Base-by-base conservation (phyloP, 2,329 filamentous ascomycete species). In the Canariomyces notabilis region DNA sequence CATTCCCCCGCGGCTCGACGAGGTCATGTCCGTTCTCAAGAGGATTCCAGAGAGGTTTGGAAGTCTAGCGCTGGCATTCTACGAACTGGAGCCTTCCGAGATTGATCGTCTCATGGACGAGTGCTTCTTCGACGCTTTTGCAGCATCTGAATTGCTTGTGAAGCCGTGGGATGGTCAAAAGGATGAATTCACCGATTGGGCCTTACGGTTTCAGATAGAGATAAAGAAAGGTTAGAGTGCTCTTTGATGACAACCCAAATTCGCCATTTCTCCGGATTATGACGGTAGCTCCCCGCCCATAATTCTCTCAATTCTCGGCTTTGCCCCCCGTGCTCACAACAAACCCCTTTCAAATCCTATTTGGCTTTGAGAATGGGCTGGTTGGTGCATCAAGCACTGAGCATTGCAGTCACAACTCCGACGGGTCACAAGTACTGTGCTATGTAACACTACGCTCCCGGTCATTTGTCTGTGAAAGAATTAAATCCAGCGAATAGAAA, bases 111-210 rank as follows among this genome's bases (percentile, higher is more conserved):
- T 67, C 18, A 74, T 88, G 68, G 71, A 77, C 4, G 69, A 74
- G 33, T 83, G 82, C 56, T 80, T 82, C 49, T 67, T 70, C 1
- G 75, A 80, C 41, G 82, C 84, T 0, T 76, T 77, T 54, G 68
- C 65, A 1, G 76, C 74, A 0, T 73, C 76, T 0, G 73, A 78
- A 46, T 60, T 83, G 38, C 64, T 87, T 11, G 68, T 70, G 40
- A 67, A 72, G 48, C 72, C 74, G 16, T 90, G 86, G 85, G 66
- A 76, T 2, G 82, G 76, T 0, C 66, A 75, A 37, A 73, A 77
- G 15, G 89, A 95, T 58, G 87, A 85, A 58, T 95, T 94, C 60
- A 85, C 82, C 0, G 71, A 77, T 14, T 95, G 89, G 89, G 80
- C 76, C n/a, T 71, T 69, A 9, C 77, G 74, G 51, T 81, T 80